These are phyloP conservation scores for Suaeda aralocaspica DNA, from an alignment of 148 eudicot genomes.

Conservation along the genomic window DNA sequence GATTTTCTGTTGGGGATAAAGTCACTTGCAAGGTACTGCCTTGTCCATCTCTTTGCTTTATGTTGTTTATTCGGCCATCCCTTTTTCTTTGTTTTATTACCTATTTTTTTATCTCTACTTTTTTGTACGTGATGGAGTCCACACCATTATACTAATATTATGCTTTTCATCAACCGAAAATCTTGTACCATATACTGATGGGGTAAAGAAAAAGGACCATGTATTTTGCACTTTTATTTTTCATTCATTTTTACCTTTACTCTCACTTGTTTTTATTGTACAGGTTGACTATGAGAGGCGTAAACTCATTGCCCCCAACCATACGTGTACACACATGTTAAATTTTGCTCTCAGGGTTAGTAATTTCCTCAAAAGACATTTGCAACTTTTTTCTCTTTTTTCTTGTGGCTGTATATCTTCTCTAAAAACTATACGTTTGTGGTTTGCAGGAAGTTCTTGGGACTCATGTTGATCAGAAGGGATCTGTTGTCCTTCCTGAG, in stretches of 20 bases:
- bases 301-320: constrained; percentile 86
- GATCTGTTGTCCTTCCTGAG: constrained; percentile 95
- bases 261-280: constrained; percentile 10
- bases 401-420: background rate
- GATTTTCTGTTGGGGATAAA: constrained; percentile 64
- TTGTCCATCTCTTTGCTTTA: constrained; percentile 6
- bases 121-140: no score
- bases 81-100: background rate
- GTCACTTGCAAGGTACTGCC: constrained; percentile 91
- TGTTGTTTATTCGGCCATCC: background rate
- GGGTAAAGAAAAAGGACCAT: no score
- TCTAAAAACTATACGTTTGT: constrained; percentile 8
- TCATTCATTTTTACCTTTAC: background rate
- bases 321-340: constrained; percentile 97
- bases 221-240: no score
- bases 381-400: background rate
- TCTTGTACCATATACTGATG: no score
- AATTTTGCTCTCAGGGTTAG: constrained; percentile 93
- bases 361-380: constrained; percentile 6
- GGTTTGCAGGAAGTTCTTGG: constrained; percentile 85
- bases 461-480: constrained; percentile 92
- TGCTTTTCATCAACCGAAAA: no score
- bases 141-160: no score
- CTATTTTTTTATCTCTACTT: no score
- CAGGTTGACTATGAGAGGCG: constrained; percentile 95